phyloP scores from a whole-genome alignment of 768 basidiomycete species.

The Mycena kentingensis region DNA sequence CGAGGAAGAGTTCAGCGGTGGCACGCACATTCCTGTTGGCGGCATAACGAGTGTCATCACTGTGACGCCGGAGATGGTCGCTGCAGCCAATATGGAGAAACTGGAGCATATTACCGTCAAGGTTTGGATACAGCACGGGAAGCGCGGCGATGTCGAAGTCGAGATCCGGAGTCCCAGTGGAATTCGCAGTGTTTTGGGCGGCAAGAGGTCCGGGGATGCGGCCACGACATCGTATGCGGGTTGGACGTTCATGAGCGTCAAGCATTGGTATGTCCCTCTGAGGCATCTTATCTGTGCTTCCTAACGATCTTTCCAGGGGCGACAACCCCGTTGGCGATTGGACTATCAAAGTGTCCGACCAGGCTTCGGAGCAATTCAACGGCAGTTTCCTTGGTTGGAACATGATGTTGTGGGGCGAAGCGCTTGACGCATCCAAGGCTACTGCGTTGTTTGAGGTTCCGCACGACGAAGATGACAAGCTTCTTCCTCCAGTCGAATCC shows the following conservation, averaged over 20 bases:
- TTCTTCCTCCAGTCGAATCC: slow-evolving; percentile 48
- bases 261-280: slow-evolving; percentile 80
- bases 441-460: slow-evolving; percentile 60
- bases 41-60: slow-evolving; percentile 68
- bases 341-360: slow-evolving; percentile 87
- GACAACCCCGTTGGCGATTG: slow-evolving; percentile 90
- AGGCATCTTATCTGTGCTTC: neutral
- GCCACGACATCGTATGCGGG: slow-evolving; percentile 77
- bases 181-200: slow-evolving; percentile 81
- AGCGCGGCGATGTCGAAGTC: slow-evolving; percentile 92
- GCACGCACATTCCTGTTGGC: slow-evolving; percentile 61
- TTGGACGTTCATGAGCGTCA: slow-evolving; percentile 98
- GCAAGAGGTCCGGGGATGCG: slow-evolving; percentile 64
- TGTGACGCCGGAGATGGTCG: slow-evolving; percentile 66
- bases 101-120: slow-evolving; percentile 92
- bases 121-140: slow-evolving; percentile 89
- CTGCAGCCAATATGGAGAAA: slow-evolving; percentile 75
- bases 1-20: slow-evolving; percentile 58
- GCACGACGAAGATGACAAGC: slow-evolving; percentile 48
- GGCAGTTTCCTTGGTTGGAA: slow-evolving; percentile 88
- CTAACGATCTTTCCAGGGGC: slow-evolving; percentile 60
- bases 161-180: slow-evolving; percentile 84
- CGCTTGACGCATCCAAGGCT: slow-evolving; percentile 69
- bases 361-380: slow-evolving; percentile 56
- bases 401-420: slow-evolving; percentile 89